Percentiles rank a stretch among this genome's conserved stretches.
These are phyloP conservation scores for Termitomyces sp. DNA, from an alignment of 768 basidiomycete genomes.

Conservation along the genomic window DNA sequence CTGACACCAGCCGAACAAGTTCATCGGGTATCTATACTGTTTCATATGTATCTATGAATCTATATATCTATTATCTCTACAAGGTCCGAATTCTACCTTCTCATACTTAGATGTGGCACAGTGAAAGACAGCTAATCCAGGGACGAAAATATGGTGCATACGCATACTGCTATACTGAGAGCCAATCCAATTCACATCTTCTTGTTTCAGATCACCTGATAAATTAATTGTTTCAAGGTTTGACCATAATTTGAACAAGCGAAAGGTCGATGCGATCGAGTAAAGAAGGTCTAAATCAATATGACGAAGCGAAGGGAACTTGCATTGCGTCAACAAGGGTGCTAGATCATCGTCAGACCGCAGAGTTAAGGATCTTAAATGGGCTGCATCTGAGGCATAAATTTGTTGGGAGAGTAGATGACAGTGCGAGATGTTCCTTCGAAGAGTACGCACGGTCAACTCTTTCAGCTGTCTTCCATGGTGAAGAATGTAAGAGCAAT, in stretches of 20 bases:
- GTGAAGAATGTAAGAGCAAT: neutral
- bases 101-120: neutral
- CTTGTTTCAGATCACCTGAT: neutral
- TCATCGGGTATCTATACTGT: neutral
- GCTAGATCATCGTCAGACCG: neutral
- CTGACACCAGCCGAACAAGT: neutral
- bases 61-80: neutral
- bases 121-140: neutral
- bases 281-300: neutral
- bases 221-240: neutral
- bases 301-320: conserved; percentile 1
- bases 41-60: too few species aligned
- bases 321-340: neutral
- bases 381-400: neutral
- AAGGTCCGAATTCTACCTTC: neutral
- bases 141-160: neutral
- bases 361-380: neutral
- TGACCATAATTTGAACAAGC: neutral
- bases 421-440: neutral
- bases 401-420: neutral
- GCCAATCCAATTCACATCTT: neutral
- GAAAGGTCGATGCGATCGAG: neutral
- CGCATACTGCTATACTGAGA: neutral
- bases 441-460: neutral
- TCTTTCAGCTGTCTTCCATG: neutral